Conservation (phyloP, 345 rosid genomes). For the Eucalyptus virginea region DNA sequence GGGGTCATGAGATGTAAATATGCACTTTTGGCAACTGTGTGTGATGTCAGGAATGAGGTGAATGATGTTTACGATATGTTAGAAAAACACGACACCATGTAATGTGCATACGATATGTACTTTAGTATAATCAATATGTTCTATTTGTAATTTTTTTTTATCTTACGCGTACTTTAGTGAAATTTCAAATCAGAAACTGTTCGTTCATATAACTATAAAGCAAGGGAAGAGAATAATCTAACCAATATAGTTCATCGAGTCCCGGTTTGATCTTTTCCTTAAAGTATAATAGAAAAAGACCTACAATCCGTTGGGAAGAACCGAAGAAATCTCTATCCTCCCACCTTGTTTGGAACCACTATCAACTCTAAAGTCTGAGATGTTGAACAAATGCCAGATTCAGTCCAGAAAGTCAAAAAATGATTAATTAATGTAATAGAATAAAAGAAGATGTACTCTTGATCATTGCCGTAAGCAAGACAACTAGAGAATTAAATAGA, state of each 20-base stretch:
- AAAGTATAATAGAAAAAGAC: not conserved
- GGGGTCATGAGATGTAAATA: not conserved
- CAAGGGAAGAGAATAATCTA: not conserved
- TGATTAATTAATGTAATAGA: not conserved
- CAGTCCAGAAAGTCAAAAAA: not conserved
- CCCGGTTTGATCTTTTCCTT: not conserved
- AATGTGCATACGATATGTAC: not conserved
- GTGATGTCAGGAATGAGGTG: not conserved
- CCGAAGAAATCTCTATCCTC: not conserved
- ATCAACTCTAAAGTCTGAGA: not conserved
- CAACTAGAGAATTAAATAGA: not conserved
- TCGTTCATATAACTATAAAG: fast-evolving
- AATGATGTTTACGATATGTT: not conserved
- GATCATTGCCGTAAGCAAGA: not conserved
- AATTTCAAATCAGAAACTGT: not conserved
- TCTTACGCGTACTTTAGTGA: fast-evolving
- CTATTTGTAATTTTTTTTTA: not conserved
- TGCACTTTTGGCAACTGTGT: not conserved
- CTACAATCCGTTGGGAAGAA: not conserved
- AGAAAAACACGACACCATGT: not conserved
- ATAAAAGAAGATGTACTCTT: not conserved
- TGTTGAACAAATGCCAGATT: not conserved
- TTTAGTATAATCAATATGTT: not conserved
- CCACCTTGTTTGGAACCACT: not conserved
- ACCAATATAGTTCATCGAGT: not conserved